A percentile compares a stretch with the other conserved stretches of the same genome.
Evolutionary conservation across 192 early-diverging fungal species (phyloP).

Genomic region (Coemansia sp.): DNA sequence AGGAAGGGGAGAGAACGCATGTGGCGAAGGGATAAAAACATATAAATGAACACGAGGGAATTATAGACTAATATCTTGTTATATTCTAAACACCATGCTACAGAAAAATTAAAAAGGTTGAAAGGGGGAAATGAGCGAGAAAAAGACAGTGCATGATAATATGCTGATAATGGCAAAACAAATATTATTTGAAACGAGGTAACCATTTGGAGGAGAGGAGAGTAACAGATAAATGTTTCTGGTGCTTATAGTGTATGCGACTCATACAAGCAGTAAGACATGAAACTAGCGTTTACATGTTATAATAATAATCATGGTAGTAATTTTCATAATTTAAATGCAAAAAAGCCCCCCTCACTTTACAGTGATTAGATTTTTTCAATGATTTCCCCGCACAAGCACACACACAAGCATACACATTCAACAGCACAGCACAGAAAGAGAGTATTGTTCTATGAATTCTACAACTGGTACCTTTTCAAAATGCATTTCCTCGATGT

Average conservation of each 20-base stretch:
- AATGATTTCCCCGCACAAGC: not conserved
- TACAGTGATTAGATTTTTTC: not conserved
- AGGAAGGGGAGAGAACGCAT: too few relatives aligned
- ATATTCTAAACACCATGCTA: too few relatives aligned
- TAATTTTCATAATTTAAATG: not conserved
- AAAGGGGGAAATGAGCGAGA: too few relatives aligned
- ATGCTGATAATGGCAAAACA: not conserved
- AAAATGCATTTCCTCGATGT: constrained; percentile 34
- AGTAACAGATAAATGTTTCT: not conserved
- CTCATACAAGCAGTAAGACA: not conserved
- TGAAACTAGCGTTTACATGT: not conserved
- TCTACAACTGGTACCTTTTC: constrained; percentile 28
- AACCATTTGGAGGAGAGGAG: not conserved
- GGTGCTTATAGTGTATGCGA: not conserved
- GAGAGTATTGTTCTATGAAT: too few relatives aligned
- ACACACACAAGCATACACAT: not conserved
- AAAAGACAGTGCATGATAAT: too few relatives aligned
- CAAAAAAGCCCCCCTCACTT: not conserved
- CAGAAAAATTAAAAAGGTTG: too few relatives aligned
- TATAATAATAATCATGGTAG: not conserved
- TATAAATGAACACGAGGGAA: too few relatives aligned
- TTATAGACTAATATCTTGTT: too few relatives aligned
- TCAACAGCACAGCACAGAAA: not conserved
- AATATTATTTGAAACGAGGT: not conserved
- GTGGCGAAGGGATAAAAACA: too few relatives aligned